Evolutionary conservation across 768 basidiomycete species (phyloP).

Genomic region (Dioszegia aurantiaca): DNA sequence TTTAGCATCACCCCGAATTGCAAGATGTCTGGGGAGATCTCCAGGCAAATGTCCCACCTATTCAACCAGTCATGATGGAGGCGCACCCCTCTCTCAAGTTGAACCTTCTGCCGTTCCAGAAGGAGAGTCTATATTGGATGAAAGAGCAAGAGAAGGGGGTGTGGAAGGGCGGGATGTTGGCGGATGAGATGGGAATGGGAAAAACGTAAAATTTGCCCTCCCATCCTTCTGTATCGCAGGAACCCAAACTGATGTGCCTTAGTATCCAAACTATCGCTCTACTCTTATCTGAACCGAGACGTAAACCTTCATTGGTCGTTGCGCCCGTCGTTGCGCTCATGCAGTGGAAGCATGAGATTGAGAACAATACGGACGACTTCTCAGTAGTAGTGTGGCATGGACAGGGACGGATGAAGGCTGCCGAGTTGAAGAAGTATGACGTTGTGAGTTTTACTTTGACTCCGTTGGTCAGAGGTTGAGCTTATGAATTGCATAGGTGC

Average conservation of each 20-base stretch:
- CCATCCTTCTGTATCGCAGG: conserved; percentile 7
- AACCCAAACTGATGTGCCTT: conserved; percentile 34
- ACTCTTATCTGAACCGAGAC: conserved; percentile 67
- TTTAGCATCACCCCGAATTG: conserved; percentile 73
- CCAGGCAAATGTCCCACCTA: conserved; percentile 61
- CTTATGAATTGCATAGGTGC: too few relatives aligned
- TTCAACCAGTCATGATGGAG: conserved; percentile 66
- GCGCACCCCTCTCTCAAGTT: conserved; percentile 83
- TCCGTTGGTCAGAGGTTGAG: too few relatives aligned
- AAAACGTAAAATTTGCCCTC: conserved; percentile 44
- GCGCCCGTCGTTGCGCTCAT: conserved; percentile 64
- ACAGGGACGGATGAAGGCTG: conserved; percentile 64
- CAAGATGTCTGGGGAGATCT: conserved; percentile 83
- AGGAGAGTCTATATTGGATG: conserved; percentile 95
- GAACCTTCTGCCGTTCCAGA: conserved; percentile 87
- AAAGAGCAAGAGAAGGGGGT: conserved; percentile 78
- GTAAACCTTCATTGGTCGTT: conserved; percentile 83
- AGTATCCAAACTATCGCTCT: conserved; percentile 96
- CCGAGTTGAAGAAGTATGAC: conserved; percentile 76
- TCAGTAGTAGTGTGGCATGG: conserved; percentile 92
- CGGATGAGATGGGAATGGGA: conserved; percentile 65
- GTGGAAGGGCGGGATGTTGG: conserved; percentile 90
- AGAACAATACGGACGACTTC: conserved; percentile 74
- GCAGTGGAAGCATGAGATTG: conserved; percentile 94
- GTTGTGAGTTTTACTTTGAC: conserved; percentile 60